Evolutionary conservation across 495 filamentous ascomycete species (phyloP).

Genomic region (Podospora pseudoanserina): DNA sequence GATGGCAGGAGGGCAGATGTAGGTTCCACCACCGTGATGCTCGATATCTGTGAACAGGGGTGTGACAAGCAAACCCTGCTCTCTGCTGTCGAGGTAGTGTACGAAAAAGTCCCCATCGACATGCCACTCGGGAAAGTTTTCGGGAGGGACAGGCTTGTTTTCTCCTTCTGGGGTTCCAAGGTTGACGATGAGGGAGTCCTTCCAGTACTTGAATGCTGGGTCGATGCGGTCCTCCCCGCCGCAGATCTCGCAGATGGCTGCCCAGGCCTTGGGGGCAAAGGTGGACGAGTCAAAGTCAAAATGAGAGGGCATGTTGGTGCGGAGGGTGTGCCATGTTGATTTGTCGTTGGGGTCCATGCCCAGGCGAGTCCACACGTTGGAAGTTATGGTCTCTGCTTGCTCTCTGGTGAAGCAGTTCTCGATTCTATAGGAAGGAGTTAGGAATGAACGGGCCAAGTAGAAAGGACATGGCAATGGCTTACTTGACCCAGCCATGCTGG

Average conservation of each 20-base stretch:
- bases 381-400: slow-evolving; percentile 55
- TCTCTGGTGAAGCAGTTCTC: slow-evolving; percentile 52
- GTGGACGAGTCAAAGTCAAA: slow-evolving; percentile 48
- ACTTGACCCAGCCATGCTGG: slow-evolving; percentile 60
- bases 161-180: slow-evolving; percentile 57
- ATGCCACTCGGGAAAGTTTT: slow-evolving; percentile 62
- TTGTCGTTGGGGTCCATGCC: slow-evolving; percentile 64
- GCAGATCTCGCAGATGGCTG: slow-evolving; percentile 65
- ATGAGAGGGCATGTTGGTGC: slow-evolving; percentile 64
- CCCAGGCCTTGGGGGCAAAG: slow-evolving; percentile 67
- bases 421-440: slow-evolving; percentile 23
- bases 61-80: slow-evolving; percentile 68
- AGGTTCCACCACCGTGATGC: slow-evolving; percentile 62
- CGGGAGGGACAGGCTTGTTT: slow-evolving; percentile 45
- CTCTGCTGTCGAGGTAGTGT: slow-evolving; percentile 69
- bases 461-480: slow-evolving; percentile 4
- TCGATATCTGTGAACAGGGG: slow-evolving; percentile 66
- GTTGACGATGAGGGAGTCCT: slow-evolving; percentile 70
- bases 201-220: slow-evolving; percentile 53
- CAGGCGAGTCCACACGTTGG: slow-evolving; percentile 64
- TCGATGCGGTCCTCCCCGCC: slow-evolving; percentile 60
- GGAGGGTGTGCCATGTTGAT: slow-evolving; percentile 59
- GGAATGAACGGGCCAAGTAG: not conserved
- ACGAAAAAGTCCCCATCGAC: slow-evolving; percentile 76
- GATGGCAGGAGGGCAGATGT: slow-evolving; percentile 60